phyloP scores from a whole-genome alignment of 495 filamentous ascomycete genomes.

The Pseudomonodictys pantanalensis region DNA sequence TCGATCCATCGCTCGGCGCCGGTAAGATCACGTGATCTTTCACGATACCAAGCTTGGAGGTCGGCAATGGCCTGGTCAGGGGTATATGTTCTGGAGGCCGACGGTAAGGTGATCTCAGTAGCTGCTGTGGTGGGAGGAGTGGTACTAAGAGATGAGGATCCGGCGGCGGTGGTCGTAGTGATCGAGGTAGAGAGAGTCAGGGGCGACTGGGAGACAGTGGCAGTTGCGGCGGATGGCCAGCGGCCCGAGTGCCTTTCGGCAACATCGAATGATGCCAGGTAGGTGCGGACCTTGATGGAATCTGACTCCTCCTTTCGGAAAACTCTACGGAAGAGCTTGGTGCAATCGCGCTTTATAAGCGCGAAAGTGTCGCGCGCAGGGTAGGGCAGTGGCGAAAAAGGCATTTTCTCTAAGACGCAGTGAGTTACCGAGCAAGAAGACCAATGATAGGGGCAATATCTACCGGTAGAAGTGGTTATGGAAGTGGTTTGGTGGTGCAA shows the following conservation, averaged over 20 bases:
- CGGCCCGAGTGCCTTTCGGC: too few relatives aligned
- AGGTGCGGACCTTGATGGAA: neutral
- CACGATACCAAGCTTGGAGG: neutral
- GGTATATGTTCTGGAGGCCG: neutral
- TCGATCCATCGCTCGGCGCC: neutral
- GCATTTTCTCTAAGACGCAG: too few relatives aligned
- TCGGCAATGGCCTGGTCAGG: neutral
- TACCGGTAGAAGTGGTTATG: too few relatives aligned
- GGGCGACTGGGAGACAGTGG: too few relatives aligned
- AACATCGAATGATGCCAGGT: too few relatives aligned
- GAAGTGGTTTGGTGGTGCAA: too few relatives aligned
- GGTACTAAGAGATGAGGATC: neutral
- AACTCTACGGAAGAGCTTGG: neutral
- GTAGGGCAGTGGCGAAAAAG: neutral
- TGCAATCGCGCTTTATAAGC: neutral
- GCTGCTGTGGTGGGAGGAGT: neutral
- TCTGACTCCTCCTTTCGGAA: neutral
- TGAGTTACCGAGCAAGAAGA: too few relatives aligned
- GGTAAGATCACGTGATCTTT: neutral
- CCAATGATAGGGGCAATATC: too few relatives aligned
- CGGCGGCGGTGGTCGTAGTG: neutral
- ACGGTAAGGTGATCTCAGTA: neutral
- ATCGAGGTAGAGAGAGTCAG: neutral
- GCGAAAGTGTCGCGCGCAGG: neutral
- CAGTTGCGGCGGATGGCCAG: neutral